Conservation (phyloP, 2,329 filamentous ascomycete species). For the Alternaria consortialis region DNA sequence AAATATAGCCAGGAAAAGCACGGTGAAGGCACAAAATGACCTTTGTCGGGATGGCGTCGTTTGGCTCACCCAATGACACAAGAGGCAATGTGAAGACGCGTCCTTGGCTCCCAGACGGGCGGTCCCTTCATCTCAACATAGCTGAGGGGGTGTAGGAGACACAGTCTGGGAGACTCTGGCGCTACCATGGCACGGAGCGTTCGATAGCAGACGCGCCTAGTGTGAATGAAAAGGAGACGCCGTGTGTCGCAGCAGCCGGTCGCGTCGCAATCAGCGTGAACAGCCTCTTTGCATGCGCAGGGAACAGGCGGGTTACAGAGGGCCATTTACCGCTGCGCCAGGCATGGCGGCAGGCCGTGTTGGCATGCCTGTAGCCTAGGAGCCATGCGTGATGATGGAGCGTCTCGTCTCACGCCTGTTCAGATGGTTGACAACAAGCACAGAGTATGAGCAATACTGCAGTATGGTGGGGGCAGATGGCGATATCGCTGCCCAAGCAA, state of each 20-base stretch:
- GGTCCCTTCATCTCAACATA: constrained; percentile 23
- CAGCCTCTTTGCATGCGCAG: constrained; percentile 18
- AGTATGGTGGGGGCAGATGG: not conserved
- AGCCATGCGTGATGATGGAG: constrained; percentile 22
- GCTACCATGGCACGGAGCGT: constrained; percentile 20
- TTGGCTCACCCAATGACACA: constrained; percentile 21
- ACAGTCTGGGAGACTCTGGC: constrained; percentile 20
- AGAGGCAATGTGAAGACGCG: constrained; percentile 23
- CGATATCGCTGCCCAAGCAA: constrained; percentile 3
- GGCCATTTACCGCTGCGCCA: constrained; percentile 24
- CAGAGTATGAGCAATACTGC: not conserved
- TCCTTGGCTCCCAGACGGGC: constrained; percentile 23
- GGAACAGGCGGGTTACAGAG: constrained; percentile 3
- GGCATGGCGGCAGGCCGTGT: constrained; percentile 30
- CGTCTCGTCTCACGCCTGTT: constrained; percentile 21
- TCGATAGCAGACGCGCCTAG: constrained; percentile 18
- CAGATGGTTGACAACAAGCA: not conserved
- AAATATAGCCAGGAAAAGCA: constrained; percentile 28
- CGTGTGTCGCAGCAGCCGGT: constrained; percentile 34
- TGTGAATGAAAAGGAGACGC: constrained; percentile 29
- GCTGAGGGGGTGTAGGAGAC: constrained; percentile 19
- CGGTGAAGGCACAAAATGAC: constrained; percentile 23
- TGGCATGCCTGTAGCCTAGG: constrained; percentile 23
- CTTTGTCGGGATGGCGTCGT: constrained; percentile 14
- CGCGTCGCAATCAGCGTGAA: constrained; percentile 22